phyloP scores from a whole-genome alignment of 164 flowering plant species.

The Vitis amurensis region DNA sequence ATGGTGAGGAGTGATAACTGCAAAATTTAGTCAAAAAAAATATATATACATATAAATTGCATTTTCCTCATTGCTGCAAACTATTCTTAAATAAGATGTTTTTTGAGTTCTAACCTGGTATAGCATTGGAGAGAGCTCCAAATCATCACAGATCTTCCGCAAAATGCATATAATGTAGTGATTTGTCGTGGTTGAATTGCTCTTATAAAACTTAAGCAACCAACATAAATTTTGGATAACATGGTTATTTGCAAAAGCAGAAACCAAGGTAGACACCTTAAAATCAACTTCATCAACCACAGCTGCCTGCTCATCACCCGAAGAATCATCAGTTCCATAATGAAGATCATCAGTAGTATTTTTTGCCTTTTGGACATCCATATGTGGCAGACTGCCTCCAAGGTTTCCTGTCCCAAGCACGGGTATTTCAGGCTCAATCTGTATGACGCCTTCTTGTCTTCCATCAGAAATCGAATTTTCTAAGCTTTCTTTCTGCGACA shows the following conservation, averaged over 20 bases:
- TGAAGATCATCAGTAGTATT: slow-evolving; percentile 25
- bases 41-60: no score
- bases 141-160: slow-evolving; percentile 75
- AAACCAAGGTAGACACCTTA: slow-evolving; percentile 60
- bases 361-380: slow-evolving; percentile 21
- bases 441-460: slow-evolving; percentile 24
- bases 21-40: slow-evolving; percentile 21
- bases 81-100: slow-evolving; percentile 5
- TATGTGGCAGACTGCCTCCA: slow-evolving; percentile 18
- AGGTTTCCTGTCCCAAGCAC: slow-evolving; percentile 9
- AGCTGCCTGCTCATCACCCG: slow-evolving; percentile 58
- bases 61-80: background rate
- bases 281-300: slow-evolving; percentile 75
- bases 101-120: slow-evolving; percentile 64
- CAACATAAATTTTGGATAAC: slow-evolving; percentile 81
- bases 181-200: slow-evolving; percentile 68
- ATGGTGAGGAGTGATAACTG: slow-evolving; percentile 85
- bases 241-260: slow-evolving; percentile 64
- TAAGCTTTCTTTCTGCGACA: slow-evolving; percentile 10
- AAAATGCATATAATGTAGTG: slow-evolving; percentile 63
- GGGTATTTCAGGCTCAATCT: slow-evolving; percentile 27
- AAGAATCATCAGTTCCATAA: slow-evolving; percentile 47
- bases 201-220: slow-evolving; percentile 86
- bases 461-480: slow-evolving; percentile 23
- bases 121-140: slow-evolving; percentile 91